Evolutionary conservation across 1,139 yeast genomes (phyloP).

Genomic region (Tardiomyces blankii): DNA sequence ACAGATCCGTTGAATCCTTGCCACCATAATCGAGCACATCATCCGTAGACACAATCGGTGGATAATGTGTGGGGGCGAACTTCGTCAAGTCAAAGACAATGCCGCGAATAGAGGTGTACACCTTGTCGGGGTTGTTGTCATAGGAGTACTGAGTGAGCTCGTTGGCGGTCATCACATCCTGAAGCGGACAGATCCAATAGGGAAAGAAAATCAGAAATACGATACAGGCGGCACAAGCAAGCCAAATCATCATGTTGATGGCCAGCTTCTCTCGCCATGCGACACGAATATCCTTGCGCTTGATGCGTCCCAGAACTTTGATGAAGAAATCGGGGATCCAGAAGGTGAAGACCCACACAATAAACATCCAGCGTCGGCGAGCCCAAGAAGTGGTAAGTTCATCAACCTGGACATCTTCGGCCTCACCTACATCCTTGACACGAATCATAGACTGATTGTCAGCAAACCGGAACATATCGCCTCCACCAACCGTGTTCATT

Average conservation of each 20-base stretch:
- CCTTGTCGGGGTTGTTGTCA: conserved; percentile 21
- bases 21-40: conserved; percentile 29
- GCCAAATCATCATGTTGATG: conserved; percentile 32
- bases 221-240: conserved; percentile 25
- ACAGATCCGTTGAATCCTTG: conserved; percentile 23
- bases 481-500: conserved; percentile 16
- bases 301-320: conserved; percentile 21
- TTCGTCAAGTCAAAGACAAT: conserved; percentile 28
- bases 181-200: conserved; percentile 30
- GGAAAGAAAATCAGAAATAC: conserved; percentile 31
- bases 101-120: conserved; percentile 28
- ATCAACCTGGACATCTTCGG: conserved; percentile 26
- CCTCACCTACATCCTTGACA: conserved; percentile 21
- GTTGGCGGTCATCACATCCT: conserved; percentile 24
- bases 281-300: conserved; percentile 27
- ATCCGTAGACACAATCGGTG: conserved; percentile 26
- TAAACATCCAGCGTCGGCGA: conserved; percentile 26
- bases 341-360: conserved; percentile 30
- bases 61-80: conserved; percentile 30
- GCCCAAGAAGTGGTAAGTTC: conserved; percentile 17
- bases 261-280: conserved; percentile 36
- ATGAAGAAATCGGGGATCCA: conserved; percentile 30
- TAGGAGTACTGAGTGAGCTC: conserved; percentile 24
- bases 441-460: conserved; percentile 21
- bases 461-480: conserved; percentile 28